These are phyloP conservation scores for Ophiobolus disseminans DNA, from an alignment of 2,329 filamentous ascomycete species.

Conservation along the genomic window DNA sequence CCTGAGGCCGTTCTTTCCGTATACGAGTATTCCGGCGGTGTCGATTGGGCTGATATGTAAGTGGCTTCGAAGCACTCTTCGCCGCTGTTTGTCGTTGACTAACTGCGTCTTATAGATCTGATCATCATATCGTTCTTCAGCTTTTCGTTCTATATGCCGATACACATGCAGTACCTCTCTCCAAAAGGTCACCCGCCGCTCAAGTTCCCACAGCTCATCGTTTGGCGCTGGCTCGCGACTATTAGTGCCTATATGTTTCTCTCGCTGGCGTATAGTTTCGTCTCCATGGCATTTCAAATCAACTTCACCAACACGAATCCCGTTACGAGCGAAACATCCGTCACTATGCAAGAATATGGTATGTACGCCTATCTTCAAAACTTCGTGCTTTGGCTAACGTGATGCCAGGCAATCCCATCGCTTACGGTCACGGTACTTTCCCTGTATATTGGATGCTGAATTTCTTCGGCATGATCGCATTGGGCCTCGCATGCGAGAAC, in stretches of 20 bases:
- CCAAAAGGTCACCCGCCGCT: slow-evolving; percentile 64
- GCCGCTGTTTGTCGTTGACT: not conserved
- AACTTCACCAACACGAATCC: slow-evolving; percentile 59
- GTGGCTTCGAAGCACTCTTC: not conserved
- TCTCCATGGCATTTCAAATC: slow-evolving; percentile 68
- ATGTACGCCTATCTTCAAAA: no score
- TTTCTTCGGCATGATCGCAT: slow-evolving; percentile 67
- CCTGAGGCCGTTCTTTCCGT: slow-evolving; percentile 65
- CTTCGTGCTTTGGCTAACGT: no score
- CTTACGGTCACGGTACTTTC: slow-evolving; percentile 66
- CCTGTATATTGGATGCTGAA: slow-evolving; percentile 70
- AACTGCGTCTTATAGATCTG: slow-evolving; percentile 49
- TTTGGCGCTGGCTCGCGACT: slow-evolving; percentile 65
- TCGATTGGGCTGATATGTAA: slow-evolving; percentile 67
- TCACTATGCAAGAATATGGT: slow-evolving; percentile 41
- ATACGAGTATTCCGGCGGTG: slow-evolving; percentile 63
- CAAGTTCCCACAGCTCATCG: slow-evolving; percentile 63
- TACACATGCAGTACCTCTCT: slow-evolving; percentile 66
- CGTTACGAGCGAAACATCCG: slow-evolving; percentile 53
- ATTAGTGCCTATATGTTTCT: slow-evolving; percentile 66
- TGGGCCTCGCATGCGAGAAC: slow-evolving; percentile 71
- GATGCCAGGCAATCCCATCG: slow-evolving; percentile 58
- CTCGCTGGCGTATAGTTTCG: slow-evolving; percentile 68
- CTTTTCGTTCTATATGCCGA: slow-evolving; percentile 69
- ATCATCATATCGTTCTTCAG: slow-evolving; percentile 73